Base-by-base conservation (phyloP, 805 yeast genomes). In the Nakazawaea sp. region DNA sequence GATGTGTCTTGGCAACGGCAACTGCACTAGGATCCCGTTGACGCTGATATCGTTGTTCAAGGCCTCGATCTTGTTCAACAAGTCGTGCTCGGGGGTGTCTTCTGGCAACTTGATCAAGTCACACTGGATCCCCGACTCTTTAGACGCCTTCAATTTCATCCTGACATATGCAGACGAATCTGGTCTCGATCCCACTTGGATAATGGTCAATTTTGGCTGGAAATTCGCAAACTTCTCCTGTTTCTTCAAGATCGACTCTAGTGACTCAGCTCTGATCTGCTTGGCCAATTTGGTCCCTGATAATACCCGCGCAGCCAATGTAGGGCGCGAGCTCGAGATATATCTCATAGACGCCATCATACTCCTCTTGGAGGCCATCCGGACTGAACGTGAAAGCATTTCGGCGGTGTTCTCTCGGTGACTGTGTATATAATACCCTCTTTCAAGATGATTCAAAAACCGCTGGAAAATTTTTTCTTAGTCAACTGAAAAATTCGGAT, bases 151-250 rank as follows among this genome's bases (percentile, higher is more conserved):
- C 47, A 85, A 68, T 62, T 90, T 90, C 81, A 89, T 85, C 45
- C 81, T 75, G 38, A 90, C 97, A 61, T 90, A 90, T 9, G 96
- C 85, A 11, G 85, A 73, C 2, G 96, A 85, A 56, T 90, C 98
- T 21, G 90, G 90, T 44, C 97, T 72, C 35, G 67, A 70, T 30
- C 97, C 97, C 24, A 90, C 94, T 62, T 90, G 97, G 43, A 90
- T 68, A 48, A 90, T 88, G 27, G 85, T 79, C 50, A 90, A 67
- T 38, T 72, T 70, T 7, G 97, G 97, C 43, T 69, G 64, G 63
- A 86, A 86, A n/a, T 55, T 48, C 6, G 74, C 62, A 44, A 65
- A 57, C 35, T 49, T 40, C 2, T 56, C 37, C 49, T 75, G 72
- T 37, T 72, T 52, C 10, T 53, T 49, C 16, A 53, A 52, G 43